Evolutionary conservation across 1,284 basidiomycete genomes (phyloP).

Genomic region (Cryptococcus amylolentus): DNA sequence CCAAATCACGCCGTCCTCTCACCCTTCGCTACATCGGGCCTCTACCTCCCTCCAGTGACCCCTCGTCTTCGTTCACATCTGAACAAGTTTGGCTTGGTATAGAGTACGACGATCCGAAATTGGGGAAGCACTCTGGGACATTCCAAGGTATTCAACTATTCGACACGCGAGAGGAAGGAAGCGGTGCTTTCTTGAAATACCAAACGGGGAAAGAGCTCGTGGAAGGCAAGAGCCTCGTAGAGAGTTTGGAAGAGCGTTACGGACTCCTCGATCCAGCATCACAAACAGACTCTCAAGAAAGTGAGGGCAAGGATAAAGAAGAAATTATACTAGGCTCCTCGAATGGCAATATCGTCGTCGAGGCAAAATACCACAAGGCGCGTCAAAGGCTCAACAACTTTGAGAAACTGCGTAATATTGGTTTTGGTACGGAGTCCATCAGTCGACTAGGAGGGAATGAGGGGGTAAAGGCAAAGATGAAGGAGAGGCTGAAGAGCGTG

Average conservation of each 20-base stretch:
- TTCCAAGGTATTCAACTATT: conserved; percentile 80
- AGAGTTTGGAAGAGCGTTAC: conserved; percentile 73
- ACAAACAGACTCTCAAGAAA: not conserved
- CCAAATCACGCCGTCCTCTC: conserved; percentile 29
- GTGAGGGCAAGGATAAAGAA: conserved; percentile 16
- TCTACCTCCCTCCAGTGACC: conserved; percentile 21
- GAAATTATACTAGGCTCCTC: conserved; percentile 72
- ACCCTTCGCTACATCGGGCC: conserved; percentile 43
- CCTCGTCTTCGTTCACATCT: not conserved
- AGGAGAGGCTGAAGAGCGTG: conserved; percentile 51
- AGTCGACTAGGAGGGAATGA: conserved; percentile 55
- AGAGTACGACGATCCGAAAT: conserved; percentile 83
- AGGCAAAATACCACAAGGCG: conserved; percentile 77
- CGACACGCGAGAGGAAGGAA: conserved; percentile 33
- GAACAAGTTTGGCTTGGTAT: conserved; percentile 73
- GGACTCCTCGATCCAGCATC: conserved; percentile 13
- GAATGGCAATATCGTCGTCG: conserved; percentile 73
- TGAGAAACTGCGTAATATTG: conserved; percentile 67
- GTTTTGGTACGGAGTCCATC: conserved; percentile 67
- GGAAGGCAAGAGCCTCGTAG: conserved; percentile 67
- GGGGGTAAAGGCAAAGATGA: conserved; percentile 17
- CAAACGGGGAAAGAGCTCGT: conserved; percentile 8
- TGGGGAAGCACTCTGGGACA: conserved; percentile 82
- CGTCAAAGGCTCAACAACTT: conserved; percentile 65
- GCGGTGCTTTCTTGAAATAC: conserved; percentile 44